phyloP scores from a whole-genome alignment of 371 early-diverging fungal genomes.

The Lichtheimia hyalospora region DNA sequence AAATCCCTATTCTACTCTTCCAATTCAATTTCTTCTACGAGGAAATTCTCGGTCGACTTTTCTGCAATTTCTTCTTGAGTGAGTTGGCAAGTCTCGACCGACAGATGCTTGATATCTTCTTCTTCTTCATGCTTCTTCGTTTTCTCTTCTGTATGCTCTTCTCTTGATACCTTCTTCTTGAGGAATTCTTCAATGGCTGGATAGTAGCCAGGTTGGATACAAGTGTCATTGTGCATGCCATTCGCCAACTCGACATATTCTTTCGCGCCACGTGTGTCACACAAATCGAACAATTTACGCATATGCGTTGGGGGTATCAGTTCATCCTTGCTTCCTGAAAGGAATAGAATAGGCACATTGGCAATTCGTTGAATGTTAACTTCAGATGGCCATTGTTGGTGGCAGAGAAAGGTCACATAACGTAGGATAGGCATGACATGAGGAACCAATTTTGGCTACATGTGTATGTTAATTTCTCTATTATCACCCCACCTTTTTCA shows the following conservation, averaged over 20 bases:
- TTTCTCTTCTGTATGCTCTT: constrained; percentile 1
- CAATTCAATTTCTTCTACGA: constrained; percentile 32
- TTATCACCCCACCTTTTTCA: neutral
- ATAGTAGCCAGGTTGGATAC: constrained; percentile 85
- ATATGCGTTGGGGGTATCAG: constrained; percentile 90
- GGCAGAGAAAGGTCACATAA: constrained; percentile 77
- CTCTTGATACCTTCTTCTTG: constrained; percentile 21
- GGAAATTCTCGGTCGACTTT: constrained; percentile 33
- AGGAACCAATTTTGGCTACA: constrained; percentile 84
- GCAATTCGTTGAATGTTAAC: constrained; percentile 66
- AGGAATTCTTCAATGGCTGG: constrained; percentile 60
- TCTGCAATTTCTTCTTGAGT: constrained; percentile 22
- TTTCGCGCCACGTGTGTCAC: constrained; percentile 53
- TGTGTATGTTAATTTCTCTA: neutral
- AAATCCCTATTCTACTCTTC: constrained; percentile 17
- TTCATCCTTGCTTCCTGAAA: constrained; percentile 84
- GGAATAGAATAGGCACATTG: constrained; percentile 79
- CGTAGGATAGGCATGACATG: constrained; percentile 76
- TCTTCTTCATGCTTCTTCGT: constrained; percentile 4
- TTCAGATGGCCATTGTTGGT: constrained; percentile 90
- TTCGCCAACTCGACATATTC: constrained; percentile 62
- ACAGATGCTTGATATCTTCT: constrained; percentile 10
- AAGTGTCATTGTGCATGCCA: constrained; percentile 94
- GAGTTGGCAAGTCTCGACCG: neutral
- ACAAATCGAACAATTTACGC: constrained; percentile 66